Base-by-base conservation (phyloP, 2,329 filamentous ascomycete species). In the Phialocephala sp. region DNA sequence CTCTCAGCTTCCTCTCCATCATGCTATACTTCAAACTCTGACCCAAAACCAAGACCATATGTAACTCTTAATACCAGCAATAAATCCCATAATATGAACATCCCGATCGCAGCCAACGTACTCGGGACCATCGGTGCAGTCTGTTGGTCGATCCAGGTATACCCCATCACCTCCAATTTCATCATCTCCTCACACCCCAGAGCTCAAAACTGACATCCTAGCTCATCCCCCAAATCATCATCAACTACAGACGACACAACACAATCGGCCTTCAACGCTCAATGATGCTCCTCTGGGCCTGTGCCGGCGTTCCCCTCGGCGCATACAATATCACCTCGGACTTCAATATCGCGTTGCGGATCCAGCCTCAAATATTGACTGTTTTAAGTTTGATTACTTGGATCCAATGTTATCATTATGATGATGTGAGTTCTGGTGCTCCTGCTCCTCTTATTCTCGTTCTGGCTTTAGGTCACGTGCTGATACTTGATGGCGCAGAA, bases 231-330 rank as follows among this genome's bases (percentile, higher is more conserved):
- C 89, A 92, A 74, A 90, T 91, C 58, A 75, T 88, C 39, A 84
- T 90, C 72, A 92, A 92, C 72, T 87, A 89, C 71, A 83, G 85
- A 4, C 81, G 89, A 0, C 88, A 91, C 74, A 82, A 90, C 79
- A 88, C 88, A 0, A 84, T 81, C 0, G 89, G 89, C 0, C 80
- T 91, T 0, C 88, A 91, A 59, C 83, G 86, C 0, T 86, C 86
- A 0, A 91, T 91, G 89, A 91, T 91, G 88, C 84, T 91, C 74
- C 80, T 91, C 1, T 91, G 89, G 84, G 87, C 87, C 0, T 85
- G 82, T 78, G 89, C 89, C 1, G 89, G 89, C 0, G 85, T 91
- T 0, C 89, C 89, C 0, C 79, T 91, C 0, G 89, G 89, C 1
- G 77, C 70, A 71, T 82, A 71, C 60, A 77, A 77, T 57, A 74